Evolutionary conservation across 257 asterid genomes (phyloP), one percentile per base, ranked within the genome.

Genomic region (Solanum medicagineum): DNA sequence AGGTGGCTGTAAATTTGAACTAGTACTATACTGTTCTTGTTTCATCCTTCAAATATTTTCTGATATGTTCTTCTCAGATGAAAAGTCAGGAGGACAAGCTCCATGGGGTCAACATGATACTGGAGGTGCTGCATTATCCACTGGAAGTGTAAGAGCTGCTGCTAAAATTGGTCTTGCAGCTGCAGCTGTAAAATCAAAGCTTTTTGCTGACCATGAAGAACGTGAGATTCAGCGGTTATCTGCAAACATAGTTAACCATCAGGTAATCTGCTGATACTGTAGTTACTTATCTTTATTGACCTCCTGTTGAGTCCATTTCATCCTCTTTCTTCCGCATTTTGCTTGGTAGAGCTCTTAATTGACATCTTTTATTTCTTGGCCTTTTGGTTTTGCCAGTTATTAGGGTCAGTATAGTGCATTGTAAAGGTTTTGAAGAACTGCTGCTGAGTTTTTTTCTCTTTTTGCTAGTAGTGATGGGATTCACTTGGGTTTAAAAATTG

Each of bases 201-300:
- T 95, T 84, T 97, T 97, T 88, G 99, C 99, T 81, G 99, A 95
- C 90, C 98, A 97, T 14, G 99, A 97, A 89, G 99, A 97, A 90
- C 98, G 99, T 85, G 99, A 97, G 91, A 97, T 97, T 84, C 99
- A 97, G 86, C 88, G 99, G 73, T 87, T 97, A 71, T 95, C 99
- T 66, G 99, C 99, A 80, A 97, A 97, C 90, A 95, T 97, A 62
- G 86, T 97, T 70, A 97, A 95, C 87, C 98, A 97, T 86, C 98
- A 94, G 98, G 98, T 97, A 89, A 77, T 77, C 24, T 53, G 49
- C 47, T 45, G 59, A 77, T 68, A 22, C 24, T 8, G 24, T 26
- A 26, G 47, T 53, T 77, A 53, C 44, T 51, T 32, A 15, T 59
- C 83, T 77, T 63, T 8, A 26, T 63, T 77, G 45, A 29, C 24